Percentiles rank a stretch among this genome's conserved stretches.
Evolutionary conservation across 1,284 basidiomycete genomes (phyloP).

Genomic region (Entoloma clypeatum): DNA sequence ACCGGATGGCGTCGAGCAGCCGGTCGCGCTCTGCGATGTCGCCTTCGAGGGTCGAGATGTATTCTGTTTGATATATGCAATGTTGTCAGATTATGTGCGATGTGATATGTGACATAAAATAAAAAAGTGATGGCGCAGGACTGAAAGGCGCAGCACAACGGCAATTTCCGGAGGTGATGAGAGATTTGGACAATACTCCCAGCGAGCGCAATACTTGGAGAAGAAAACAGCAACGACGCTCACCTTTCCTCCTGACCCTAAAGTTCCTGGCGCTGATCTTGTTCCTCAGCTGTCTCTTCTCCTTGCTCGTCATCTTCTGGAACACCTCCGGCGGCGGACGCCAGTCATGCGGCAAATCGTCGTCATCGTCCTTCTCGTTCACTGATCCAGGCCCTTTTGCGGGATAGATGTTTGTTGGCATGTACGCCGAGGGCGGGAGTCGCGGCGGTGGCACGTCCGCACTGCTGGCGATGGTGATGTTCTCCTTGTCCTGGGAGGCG

Average conservation of each 20-base stretch:
- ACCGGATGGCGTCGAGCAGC: conserved; percentile 84
- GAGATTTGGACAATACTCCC: too few relatives aligned
- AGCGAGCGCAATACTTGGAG: conserved; percentile 1
- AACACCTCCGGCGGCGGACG: conserved; percentile 89
- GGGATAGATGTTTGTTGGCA: conserved; percentile 14
- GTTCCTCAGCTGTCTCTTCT: conserved; percentile 94
- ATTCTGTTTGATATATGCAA: conserved; percentile 52
- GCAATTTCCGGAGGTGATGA: too few relatives aligned
- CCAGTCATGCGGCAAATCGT: conserved; percentile 69
- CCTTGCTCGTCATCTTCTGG: conserved; percentile 92
- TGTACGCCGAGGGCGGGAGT: conserved; percentile 9
- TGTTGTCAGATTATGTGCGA: conserved; percentile 1
- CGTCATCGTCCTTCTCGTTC: conserved; percentile 35
- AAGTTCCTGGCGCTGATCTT: conserved; percentile 97
- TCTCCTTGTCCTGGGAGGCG: conserved; percentile 33
- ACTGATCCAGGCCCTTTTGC: conserved; percentile 8
- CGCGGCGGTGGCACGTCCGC: neutral
- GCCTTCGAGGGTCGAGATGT: conserved; percentile 89
- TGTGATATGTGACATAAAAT: neutral
- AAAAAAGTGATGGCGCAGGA: conserved; percentile 1
- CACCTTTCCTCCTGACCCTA: conserved; percentile 87
- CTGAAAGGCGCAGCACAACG: too few relatives aligned
- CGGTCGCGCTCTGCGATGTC: conserved; percentile 92
- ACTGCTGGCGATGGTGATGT: conserved; percentile 15
- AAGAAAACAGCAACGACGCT: conserved; percentile 20